A percentile compares a stretch with the other conserved stretches of the same genome.
Evolutionary conservation across 768 basidiomycete genomes (phyloP).

Genomic region (Phaeotremella fagi): DNA sequence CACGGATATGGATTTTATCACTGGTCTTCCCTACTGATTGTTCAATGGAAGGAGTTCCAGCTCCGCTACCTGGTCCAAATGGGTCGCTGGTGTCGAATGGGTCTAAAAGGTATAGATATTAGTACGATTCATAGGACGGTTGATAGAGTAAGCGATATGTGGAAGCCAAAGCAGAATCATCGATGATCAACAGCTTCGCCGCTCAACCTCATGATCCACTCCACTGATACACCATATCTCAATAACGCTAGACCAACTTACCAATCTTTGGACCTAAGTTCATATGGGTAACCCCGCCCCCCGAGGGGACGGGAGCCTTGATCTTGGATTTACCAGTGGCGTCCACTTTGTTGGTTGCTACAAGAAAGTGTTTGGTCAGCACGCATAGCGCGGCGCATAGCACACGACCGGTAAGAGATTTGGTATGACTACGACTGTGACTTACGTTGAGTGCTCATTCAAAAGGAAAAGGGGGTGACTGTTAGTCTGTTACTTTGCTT

Average conservation of each 20-base stretch:
- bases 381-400: too few species aligned
- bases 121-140: background rate
- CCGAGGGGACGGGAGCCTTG: constrained; percentile 18
- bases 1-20: constrained; percentile 51
- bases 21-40: constrained; percentile 37
- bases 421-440: too few species aligned
- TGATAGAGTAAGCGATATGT: too few species aligned
- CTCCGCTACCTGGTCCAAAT: constrained; percentile 56
- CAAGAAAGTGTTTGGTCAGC: too few species aligned
- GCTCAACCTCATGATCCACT: too few species aligned
- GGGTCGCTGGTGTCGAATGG: constrained; percentile 92
- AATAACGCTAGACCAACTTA: constrained; percentile 13
- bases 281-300: constrained; percentile 31
- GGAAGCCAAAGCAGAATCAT: too few species aligned
- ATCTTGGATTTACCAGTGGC: constrained; percentile 38
- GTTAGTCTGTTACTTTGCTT: too few species aligned
- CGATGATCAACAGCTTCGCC: too few species aligned
- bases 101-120: constrained; percentile 54
- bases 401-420: too few species aligned
- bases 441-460: constrained; percentile 49
- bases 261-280: constrained; percentile 41
- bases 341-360: constrained; percentile 33
- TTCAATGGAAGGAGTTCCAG: constrained; percentile 44
- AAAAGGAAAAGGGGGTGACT: too few species aligned
- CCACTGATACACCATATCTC: too few species aligned